Evolutionary conservation across 148 eudicot species (phyloP), one percentile per base, ranked within the genome.

Genomic region (Gaultheria prostrata): DNA sequence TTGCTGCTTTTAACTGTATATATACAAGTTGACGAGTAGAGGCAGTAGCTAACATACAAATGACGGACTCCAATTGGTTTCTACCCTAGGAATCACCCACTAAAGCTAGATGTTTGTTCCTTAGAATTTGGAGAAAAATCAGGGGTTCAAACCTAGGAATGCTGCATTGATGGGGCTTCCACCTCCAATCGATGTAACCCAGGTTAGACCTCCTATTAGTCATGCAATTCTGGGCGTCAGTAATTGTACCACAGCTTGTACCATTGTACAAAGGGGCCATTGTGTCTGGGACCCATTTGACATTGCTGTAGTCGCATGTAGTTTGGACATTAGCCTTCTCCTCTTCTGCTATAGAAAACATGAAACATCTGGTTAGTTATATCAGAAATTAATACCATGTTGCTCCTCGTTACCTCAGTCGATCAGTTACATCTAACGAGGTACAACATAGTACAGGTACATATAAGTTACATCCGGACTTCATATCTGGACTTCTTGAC

Each of bases 41-140:
- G 75, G 80, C 82, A 3, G 98, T 89, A 45, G 94, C 76, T 46
- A 94, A 71, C 97, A 93, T 81, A 83, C 99, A 97, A 21, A 97
- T 83, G n/a, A 97, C 84, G 2, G 99, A 97, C 77, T 97, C 99
- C 48, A 97, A 76, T 77, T 97, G 99, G 86, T 97, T 97, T 78
- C 99, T 90, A 50, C 97, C 98, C 87, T 94, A 87, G 49, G 99
- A 94, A 79, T 97, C 99, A 49, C 99, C 99, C 35, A 97, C 95
- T 89, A 97, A 97, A 17, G 99, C 99, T 61, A 97, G 80, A 87
- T 93, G 94, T 80, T 91, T 94, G 77, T 89, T 90, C 57, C 82
- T 79, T 30, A 92, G 72, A 50, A 92, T 86, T 49, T 84, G 80
- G 61, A 97, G 87, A 83, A 97, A 97, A 21, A 72, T 77, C 56